Evolutionary conservation across 2,329 filamentous ascomycete genomes (phyloP), one percentile per base, ranked within the genome.

Genomic region (Aureobasidium sp.): DNA sequence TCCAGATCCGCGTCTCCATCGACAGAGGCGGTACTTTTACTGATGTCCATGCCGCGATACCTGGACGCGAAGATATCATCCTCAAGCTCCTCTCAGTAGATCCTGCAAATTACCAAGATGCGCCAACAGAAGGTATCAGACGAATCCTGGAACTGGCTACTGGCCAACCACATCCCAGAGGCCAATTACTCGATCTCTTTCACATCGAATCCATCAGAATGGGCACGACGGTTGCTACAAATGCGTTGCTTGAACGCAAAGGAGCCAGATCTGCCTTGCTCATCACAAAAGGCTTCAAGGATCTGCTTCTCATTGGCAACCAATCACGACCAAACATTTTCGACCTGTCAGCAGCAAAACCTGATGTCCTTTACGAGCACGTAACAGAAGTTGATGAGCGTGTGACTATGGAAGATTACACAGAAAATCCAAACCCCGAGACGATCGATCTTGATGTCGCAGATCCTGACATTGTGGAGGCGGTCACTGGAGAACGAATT

Each of bases 341-440:
- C 50, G 69, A 70, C 37, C 62, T 71, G 8, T 65, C 64, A 27
- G 65, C 70, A 42, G 50, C 54, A 16, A 65, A 64, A 13, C 63
- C 68, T 6, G 63, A 64, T 30, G 64, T 66, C 5, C 61, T 71
- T 16, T 67, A 70, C 61, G 61, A 65, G 42, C 59, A 64, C 5
- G 66, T 67, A 6, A 53, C 65, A 5, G 65, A 67, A 51, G 47
- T 70, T 4, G 66, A 68, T 10, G 68, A 70, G 61, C 62, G 68
- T 13, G 61, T 67, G 11, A 74, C 72, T 3, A 67, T 74, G 34
- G 74, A 74, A 63, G 70, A 68, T 44, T 74, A 69, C 41, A 67
- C 67, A 16, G 67, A 72, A 58, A 67, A 72, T 44, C 68, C 63
- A 7, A 55, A 34, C 63, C 60, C 74, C 73, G 66, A 67, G 62